A percentile compares a stretch with the other conserved stretches of the same genome.
Evolutionary conservation across 768 basidiomycete genomes (phyloP).

Genomic region (Auriscalpium microsporum): DNA sequence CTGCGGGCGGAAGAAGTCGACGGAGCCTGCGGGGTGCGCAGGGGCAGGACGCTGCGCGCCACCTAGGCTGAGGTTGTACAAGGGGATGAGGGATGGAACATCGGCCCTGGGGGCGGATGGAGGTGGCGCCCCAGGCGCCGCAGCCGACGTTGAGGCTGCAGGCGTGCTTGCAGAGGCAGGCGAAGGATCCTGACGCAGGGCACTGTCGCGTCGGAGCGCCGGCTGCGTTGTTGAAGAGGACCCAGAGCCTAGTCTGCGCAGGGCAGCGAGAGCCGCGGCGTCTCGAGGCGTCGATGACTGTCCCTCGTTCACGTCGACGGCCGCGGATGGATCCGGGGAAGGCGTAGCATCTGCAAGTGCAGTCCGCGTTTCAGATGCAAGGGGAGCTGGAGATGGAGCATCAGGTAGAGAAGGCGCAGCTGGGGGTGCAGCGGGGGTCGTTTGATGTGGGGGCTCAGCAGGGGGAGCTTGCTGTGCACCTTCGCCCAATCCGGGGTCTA

Average conservation of each 20-base stretch:
- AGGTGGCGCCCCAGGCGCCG: slow-evolving; percentile 7
- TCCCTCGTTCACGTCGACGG: slow-evolving; percentile 9
- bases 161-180: background rate
- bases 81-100: slow-evolving; percentile 31
- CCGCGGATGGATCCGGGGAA: background rate
- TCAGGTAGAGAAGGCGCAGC: background rate
- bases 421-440: background rate
- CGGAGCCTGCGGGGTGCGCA: background rate
- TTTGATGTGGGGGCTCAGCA: slow-evolving; percentile 1
- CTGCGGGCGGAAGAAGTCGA: background rate
- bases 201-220: background rate
- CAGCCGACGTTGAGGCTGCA: background rate
- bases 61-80: slow-evolving; percentile 26
- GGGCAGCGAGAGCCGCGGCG: slow-evolving; percentile 61
- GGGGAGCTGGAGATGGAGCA: background rate
- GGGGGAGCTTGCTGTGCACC: slow-evolving; percentile 5
- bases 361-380: background rate
- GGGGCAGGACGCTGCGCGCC: slow-evolving; percentile 2
- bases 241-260: slow-evolving; percentile 36
- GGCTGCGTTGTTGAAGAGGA: slow-evolving; percentile 2
- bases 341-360: slow-evolving; percentile 11
- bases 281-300: slow-evolving; percentile 30
- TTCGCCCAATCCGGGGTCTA: slow-evolving; percentile 3
- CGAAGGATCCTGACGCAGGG: background rate
- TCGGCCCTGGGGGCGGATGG: slow-evolving; percentile 10